phyloP scores from a whole-genome alignment of 306 rosid genomes.

The Vigna unguiculata region DNA sequence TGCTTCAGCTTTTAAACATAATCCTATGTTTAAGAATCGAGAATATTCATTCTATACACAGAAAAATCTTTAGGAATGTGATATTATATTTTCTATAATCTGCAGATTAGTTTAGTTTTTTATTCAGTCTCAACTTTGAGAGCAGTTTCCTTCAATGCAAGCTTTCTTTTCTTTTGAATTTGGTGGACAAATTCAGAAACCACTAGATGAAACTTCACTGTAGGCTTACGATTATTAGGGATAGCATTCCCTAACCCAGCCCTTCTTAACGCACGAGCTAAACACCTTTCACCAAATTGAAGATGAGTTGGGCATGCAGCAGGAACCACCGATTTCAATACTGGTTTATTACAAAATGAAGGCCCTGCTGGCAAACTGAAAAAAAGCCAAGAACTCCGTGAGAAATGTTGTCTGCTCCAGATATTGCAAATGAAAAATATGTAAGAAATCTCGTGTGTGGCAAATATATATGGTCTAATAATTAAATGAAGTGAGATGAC shows the following conservation, averaged over 20 bases:
- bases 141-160: slow-evolving; percentile 40
- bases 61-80: slow-evolving; percentile 36
- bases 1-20: slow-evolving; percentile 26
- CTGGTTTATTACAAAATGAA: slow-evolving; percentile 52
- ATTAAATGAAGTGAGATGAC: not conserved
- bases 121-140: slow-evolving; percentile 41
- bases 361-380: slow-evolving; percentile 57
- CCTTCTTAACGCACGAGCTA: slow-evolving; percentile 51
- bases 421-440: slow-evolving; percentile 21
- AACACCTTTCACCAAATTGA: slow-evolving; percentile 50
- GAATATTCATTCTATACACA: slow-evolving; percentile 45
- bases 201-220: slow-evolving; percentile 42
- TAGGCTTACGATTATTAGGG: slow-evolving; percentile 46
- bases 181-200: slow-evolving; percentile 48
- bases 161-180: slow-evolving; percentile 48
- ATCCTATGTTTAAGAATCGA: slow-evolving; percentile 28
- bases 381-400: slow-evolving; percentile 25
- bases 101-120: slow-evolving; percentile 33
- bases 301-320: slow-evolving; percentile 49
- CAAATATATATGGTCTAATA: not conserved
- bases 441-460: not conserved
- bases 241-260: slow-evolving; percentile 38
- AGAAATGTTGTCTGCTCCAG: slow-evolving; percentile 31
- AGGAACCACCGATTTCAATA: slow-evolving; percentile 54
- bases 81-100: slow-evolving; percentile 22